Conservation (phyloP, 495 filamentous ascomycete genomes). For the Podospora conica region DNA sequence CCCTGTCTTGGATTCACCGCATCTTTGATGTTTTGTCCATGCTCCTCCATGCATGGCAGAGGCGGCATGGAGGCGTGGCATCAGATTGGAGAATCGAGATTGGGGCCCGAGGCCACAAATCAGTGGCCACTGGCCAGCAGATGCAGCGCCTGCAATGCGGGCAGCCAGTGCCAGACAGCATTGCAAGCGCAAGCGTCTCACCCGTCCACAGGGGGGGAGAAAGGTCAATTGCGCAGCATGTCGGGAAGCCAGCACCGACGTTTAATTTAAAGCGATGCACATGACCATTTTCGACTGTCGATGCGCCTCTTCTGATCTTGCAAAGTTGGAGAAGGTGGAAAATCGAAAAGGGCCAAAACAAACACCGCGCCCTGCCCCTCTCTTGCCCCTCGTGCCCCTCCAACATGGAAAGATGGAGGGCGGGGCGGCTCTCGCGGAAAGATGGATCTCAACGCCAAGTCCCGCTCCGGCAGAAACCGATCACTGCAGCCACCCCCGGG, state of each 20-base stretch:
- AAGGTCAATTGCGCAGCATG: neutral
- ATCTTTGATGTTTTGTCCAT: slow-evolving; percentile 15
- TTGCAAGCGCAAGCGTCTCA: too few relatives aligned
- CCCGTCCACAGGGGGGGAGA: neutral
- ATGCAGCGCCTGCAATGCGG: neutral
- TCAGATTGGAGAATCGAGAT: neutral
- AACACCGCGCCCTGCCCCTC: neutral
- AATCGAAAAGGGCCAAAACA: neutral
- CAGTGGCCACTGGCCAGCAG: neutral
- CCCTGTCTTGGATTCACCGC: slow-evolving; percentile 18
- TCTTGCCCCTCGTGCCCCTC: neutral
- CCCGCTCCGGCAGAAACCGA: neutral
- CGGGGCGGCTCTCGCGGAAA: neutral
- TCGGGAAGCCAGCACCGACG: neutral
- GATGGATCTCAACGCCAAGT: neutral
- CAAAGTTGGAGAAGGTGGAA: neutral
- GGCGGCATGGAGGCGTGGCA: neutral
- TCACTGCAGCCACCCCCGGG: neutral
- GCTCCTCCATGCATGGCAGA: neutral
- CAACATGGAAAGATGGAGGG: neutral
- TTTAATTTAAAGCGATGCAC: neutral
- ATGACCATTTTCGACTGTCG: neutral
- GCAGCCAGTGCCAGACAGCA: neutral
- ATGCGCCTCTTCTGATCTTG: neutral
- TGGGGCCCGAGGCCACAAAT: slow-evolving; percentile 10